Evolutionary conservation across 352 stramenopile species (phyloP), one percentile per base, ranked within the genome.

Genomic region (Halophytophthora polymorphica): DNA sequence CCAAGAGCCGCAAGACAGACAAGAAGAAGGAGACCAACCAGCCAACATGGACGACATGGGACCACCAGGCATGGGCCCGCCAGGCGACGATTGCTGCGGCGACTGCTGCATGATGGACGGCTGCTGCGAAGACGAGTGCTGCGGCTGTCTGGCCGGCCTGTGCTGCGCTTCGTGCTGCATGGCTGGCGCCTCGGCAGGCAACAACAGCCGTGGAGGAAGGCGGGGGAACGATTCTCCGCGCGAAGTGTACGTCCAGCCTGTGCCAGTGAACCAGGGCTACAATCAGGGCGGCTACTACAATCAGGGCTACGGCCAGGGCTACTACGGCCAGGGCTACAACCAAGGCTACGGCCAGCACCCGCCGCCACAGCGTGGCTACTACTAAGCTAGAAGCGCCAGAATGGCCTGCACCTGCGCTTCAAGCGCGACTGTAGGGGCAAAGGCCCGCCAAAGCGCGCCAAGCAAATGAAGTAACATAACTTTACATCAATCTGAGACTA

Each of bases 111-210:
- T n/a, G n/a, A n/a, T n/a, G n/a, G n/a, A 47, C 17, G 42, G 39
- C 17, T 58, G 53, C 39, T 63, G 55, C 37, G 18, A 13, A 13
- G 56, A 62, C 41, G 58, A 66, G 12, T 67, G 58, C 38, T 67
- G 58, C 34, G 53, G 53, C 17, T 67, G 58, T 22, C 31, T 67
- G 49, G 53, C 48, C 6, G 58, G 58, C 11, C 13, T 67, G 18
- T 63, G 48, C 37, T 67, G 58, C 11, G 58, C 48, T 38, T 67
- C 58, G 19, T 67, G 58, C 38, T 67, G 53, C 44, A 46, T 67
- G 39, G 54, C 58, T 4, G 44, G 53, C 2, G 58, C 58, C 2
- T 67, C 58, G 0, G 43, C 58, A 8, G 22, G 21, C 36, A 46
- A 64, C 25, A 39, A n/a, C 14, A 31, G 52, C 12, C 37, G 53